Conservation (phyloP, 768 basidiomycete species). For the Paxillus ammoniavirescens region DNA sequence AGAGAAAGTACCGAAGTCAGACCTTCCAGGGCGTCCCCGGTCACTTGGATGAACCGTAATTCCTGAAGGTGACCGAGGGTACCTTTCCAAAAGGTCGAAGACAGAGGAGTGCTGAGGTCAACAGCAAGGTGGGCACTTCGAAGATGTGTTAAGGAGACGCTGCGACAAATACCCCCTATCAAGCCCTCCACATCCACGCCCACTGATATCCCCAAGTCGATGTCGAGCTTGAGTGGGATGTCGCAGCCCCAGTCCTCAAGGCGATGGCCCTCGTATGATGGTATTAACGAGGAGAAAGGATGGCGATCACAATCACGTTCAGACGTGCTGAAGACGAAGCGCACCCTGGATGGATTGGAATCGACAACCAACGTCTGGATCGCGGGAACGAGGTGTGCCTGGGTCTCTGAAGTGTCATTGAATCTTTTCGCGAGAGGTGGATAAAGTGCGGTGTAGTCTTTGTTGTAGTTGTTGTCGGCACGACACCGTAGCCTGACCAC, state of each 20-base stretch:
- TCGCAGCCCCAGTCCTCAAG: conserved; percentile 18
- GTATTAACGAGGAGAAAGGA: conserved; percentile 7
- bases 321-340: conserved; percentile 17
- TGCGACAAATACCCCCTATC: conserved; percentile 10
- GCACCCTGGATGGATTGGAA: conserved; percentile 5
- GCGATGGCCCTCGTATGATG: conserved; percentile 4
- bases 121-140: conserved; percentile 9
- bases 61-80: conserved; percentile 15
- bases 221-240: conserved; percentile 17
- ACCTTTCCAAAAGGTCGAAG: conserved; percentile 14
- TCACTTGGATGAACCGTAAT: conserved; percentile 11
- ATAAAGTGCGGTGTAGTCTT: conserved; percentile 9
- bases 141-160: conserved; percentile 11
- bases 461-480: conserved; percentile 1
- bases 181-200: conserved; percentile 12
- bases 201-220: conserved; percentile 8
- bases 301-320: conserved; percentile 7
- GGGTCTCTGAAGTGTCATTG: not conserved
- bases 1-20: conserved; percentile 7
- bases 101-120: conserved; percentile 7
- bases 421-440: conserved; percentile 18
- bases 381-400: conserved; percentile 1
- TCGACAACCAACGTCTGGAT: conserved; percentile 13
- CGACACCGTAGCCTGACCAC: conserved; percentile 17
- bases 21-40: conserved; percentile 5